phyloP scores from a whole-genome alignment of 345 rosid genomes.

The Euclidium syriacum region DNA sequence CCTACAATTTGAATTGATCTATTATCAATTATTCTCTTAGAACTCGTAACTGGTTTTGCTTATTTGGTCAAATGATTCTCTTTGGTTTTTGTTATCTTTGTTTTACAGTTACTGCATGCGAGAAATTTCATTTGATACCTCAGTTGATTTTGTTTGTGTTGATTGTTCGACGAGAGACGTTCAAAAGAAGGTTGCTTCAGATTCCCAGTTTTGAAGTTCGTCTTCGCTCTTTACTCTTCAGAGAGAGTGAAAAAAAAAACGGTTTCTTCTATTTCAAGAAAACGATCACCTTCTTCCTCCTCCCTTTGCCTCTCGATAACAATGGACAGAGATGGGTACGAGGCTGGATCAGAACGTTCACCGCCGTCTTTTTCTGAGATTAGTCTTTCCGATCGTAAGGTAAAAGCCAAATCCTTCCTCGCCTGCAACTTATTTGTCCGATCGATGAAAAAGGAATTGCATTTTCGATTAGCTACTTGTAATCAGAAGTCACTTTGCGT shows the following conservation, averaged over 20 bases:
- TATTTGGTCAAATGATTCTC: neutral
- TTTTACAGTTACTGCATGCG: slow-evolving; percentile 48
- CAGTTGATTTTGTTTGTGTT: slow-evolving; percentile 38
- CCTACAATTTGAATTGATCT: neutral
- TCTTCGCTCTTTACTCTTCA: neutral
- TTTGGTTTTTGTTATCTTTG: neutral
- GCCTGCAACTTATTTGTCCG: neutral
- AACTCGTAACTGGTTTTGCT: neutral
- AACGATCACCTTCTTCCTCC: neutral
- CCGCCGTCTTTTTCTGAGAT: neutral
- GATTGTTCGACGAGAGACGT: slow-evolving; percentile 18
- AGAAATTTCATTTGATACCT: neutral
- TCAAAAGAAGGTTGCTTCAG: slow-evolving; percentile 6
- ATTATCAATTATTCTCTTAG: neutral
- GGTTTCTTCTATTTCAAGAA: slow-evolving; percentile 4
- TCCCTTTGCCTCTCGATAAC: neutral
- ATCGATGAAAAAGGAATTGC: neutral
- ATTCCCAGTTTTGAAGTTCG: neutral
- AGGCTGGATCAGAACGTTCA: neutral
- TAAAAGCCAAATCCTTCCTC: neutral
- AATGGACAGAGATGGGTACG: neutral
- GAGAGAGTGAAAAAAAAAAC: neutral
- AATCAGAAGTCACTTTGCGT: neutral
- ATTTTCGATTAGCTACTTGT: neutral
- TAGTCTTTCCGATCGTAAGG: neutral